These are phyloP conservation scores for Xerocomellus chrysenteron DNA, from an alignment of 768 basidiomycete species.

Conservation along the genomic window DNA sequence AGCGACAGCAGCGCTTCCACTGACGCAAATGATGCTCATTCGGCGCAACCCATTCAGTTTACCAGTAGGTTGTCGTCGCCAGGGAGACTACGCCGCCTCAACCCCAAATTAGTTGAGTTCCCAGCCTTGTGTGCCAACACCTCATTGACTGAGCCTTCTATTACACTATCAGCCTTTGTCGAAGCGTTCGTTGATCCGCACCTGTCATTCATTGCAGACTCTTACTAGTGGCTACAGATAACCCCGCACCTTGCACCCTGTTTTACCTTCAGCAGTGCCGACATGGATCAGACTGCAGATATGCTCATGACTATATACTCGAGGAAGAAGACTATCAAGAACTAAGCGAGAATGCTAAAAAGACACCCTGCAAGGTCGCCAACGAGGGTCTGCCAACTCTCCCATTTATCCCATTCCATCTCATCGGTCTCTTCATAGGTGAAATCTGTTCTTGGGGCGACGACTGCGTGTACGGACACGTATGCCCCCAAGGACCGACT, in stretches of 20 bases:
- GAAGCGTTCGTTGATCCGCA: constrained; percentile 49
- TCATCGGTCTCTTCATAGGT: constrained; percentile 35
- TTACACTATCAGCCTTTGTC: constrained; percentile 47
- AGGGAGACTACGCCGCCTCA: constrained; percentile 42
- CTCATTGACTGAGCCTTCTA: constrained; percentile 18
- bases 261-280: constrained; percentile 65
- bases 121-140: constrained; percentile 3
- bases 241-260: constrained; percentile 64
- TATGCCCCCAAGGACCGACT: constrained; percentile 44
- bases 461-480: constrained; percentile 46
- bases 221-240: constrained; percentile 35
- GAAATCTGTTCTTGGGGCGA: constrained; percentile 60
- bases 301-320: constrained; percentile 60
- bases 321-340: constrained; percentile 52
- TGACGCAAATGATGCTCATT: constrained; percentile 40
- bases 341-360: constrained; percentile 56
- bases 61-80: constrained; percentile 32
- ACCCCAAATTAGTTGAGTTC: constrained; percentile 52
- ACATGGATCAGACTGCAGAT: constrained; percentile 57
- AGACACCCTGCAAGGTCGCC: constrained; percentile 57
- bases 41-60: constrained; percentile 27
- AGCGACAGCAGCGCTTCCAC: constrained; percentile 46
- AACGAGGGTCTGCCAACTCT: constrained; percentile 48
- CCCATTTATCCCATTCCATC: background rate
- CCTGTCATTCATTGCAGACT: background rate